These are phyloP conservation scores for Aspergillus conjunctus DNA, from an alignment of 495 filamentous ascomycete species.

Conservation along the genomic window DNA sequence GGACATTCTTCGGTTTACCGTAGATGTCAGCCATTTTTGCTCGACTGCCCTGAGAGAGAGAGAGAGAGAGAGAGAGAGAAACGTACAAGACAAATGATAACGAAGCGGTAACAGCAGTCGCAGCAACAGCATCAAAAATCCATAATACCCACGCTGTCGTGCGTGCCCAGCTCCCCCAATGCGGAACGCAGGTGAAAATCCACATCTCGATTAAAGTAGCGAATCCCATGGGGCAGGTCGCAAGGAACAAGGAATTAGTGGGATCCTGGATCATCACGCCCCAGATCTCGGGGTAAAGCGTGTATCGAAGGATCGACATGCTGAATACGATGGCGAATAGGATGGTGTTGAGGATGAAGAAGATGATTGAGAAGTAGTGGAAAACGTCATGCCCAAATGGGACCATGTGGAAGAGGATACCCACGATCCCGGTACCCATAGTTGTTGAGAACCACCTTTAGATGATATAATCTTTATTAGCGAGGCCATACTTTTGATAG, in stretches of 20 bases:
- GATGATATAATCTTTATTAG: conserved; percentile 7
- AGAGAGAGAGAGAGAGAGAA: not conserved
- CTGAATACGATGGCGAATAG: conserved; percentile 43
- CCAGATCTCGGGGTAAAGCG: conserved; percentile 50
- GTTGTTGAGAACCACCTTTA: conserved; percentile 48
- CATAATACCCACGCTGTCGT: conserved; percentile 47
- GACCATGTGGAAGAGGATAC: conserved; percentile 45
- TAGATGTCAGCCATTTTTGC: not conserved
- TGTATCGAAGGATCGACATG: conserved; percentile 42
- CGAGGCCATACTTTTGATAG: not conserved
- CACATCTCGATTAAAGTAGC: conserved; percentile 55
- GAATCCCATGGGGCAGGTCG: conserved; percentile 52
- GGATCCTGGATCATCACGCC: conserved; percentile 50
- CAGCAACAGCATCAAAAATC: conserved; percentile 48
- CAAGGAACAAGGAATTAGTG: conserved; percentile 48
- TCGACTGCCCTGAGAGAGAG: too few species aligned
- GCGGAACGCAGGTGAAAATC: conserved; percentile 46
- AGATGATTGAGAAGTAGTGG: conserved; percentile 40
- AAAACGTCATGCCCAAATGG: conserved; percentile 44
- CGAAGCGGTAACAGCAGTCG: conserved; percentile 40
- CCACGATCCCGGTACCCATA: conserved; percentile 55
- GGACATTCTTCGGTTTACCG: conserved; percentile 30
- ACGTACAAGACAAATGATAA: conserved; percentile 48
- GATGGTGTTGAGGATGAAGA: conserved; percentile 48
- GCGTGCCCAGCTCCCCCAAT: conserved; percentile 40